Evolutionary conservation across 2,329 filamentous ascomycete genomes (phyloP), one percentile per base, ranked within the genome.

Genomic region (Penicillium italicum): DNA sequence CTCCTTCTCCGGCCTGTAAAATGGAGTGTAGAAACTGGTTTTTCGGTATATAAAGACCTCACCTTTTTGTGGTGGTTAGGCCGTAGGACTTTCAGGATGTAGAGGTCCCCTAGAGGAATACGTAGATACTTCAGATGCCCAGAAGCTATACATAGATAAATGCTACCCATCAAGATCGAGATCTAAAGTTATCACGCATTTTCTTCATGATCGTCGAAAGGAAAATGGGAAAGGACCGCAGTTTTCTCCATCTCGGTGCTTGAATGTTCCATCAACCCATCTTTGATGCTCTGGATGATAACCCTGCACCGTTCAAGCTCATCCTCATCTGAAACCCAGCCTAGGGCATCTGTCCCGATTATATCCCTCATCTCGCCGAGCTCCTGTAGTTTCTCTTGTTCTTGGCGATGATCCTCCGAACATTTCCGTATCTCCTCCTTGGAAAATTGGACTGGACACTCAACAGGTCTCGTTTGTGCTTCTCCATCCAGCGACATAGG

Each of bases 321-420:
- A 59, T 65, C 31, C 9, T 66, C 62, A 61, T 62, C 46, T n/a
- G 62, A 52, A 36, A 67, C 62, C 65, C 67, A 70, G 20, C 67
- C 67, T 20, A 66, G 58, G 24, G 61, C 45, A 50, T 68, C 62
- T 26, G 61, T 65, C 5, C 65, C 65, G 1, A 69, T 64, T 12
- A 61, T 11, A 8, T 66, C 60, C 50, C 50, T 66, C 58, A 65
- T 67, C 37, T 63, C 61, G 6, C 40, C 26, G 1, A 69, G 47
- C 43, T 64, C 62, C 37, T 63, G 30, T 22, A 65, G 16, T 31
- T 54, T 62, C 43, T 66, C 65, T 22, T 62, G 50, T 55, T 64
- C 60, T 52, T 57, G 48, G 12, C 40, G n/a, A 56, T 63, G n/a
- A 12, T 60, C 43, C 7, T 54, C 40, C 1, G 42, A 24, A 37